Base-by-base conservation (phyloP, 2,329 filamentous ascomycete genomes). In the Verticillium dahliae region DNA sequence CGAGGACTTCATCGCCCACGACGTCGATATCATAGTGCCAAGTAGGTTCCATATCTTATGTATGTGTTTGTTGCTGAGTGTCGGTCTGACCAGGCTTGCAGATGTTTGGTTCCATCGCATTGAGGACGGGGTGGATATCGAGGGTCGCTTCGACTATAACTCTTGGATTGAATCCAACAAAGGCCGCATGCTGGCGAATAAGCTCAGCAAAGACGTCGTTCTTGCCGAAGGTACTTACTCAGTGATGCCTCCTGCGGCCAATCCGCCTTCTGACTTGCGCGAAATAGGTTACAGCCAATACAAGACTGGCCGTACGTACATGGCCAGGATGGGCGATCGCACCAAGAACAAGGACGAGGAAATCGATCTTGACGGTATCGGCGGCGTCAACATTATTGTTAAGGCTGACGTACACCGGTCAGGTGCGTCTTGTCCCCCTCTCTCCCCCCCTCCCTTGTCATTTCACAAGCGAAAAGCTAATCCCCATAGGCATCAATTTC, bases 111-210 rank as follows among this genome's bases (percentile, higher is more conserved):
- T 97, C 77, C 94, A 98, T 74, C 86, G 93, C 57, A 97, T 96
- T 69, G 80, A 87, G 66, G 85, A 94, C 67, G 85, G 87, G 33
- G 81, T 82, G 59, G 94, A 99, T 72, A 94, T 98, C 68, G 95
- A 99, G 78, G 95, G 95, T 66, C 88, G 91, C 83, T 99, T 98
- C 72, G 95, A 99, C 74, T 99, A 99, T 80, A 99, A 99, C 77
- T 98, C 95, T 1, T 99, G 95, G 95, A 85, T 96, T 69, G 95
- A 99, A 78, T 94, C 94, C 10, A 89, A 93, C 59, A 90, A 94
- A 75, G 92, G 85, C 57, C 85, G 89, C 62, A 90, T 88, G 70
- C 83, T 98, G 60, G 82, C 89, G n/a, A 79, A 83, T 6, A 85
- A 80, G 60, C 81, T 98, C 22, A 84, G 90, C 67, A 93, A 92